Conservation (phyloP, 257 asterid genomes). For the Primulina eburnea region DNA sequence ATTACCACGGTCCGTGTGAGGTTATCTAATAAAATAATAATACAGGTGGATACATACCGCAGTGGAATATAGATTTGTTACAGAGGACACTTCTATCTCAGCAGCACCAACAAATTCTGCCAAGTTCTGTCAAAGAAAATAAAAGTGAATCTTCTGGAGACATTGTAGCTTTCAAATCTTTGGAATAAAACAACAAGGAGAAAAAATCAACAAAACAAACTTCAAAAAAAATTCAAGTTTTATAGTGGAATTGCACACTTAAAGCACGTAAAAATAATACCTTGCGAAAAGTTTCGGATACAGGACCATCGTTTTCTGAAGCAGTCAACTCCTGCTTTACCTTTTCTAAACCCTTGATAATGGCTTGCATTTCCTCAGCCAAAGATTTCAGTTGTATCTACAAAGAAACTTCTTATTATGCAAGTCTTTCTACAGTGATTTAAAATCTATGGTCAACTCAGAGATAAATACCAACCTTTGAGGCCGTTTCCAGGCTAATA, state of each 20-base stretch:
- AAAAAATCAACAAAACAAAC: background rate
- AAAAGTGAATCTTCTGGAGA: constrained; percentile 24
- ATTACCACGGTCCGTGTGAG: constrained; percentile 12
- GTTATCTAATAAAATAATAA: constrained; percentile 17
- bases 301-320: constrained; percentile 94
- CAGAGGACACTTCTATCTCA: constrained; percentile 75
- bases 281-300: constrained; percentile 84
- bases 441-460: constrained; percentile 15
- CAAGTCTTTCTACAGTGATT: constrained; percentile 18
- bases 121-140: constrained; percentile 61
- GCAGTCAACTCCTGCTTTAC: constrained; percentile 85
- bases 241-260: background rate
- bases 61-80: constrained; percentile 71
- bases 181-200: constrained; percentile 7
- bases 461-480: constrained; percentile 61
- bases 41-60: constrained; percentile 54
- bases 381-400: constrained; percentile 95
- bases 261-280: constrained; percentile 38
- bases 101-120: constrained; percentile 68
- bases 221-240: background rate
- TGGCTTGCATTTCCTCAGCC: constrained; percentile 99
- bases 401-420: constrained; percentile 23
- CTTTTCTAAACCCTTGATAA: constrained; percentile 89
- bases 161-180: constrained; percentile 14
- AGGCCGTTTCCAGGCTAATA: constrained; percentile 78